Evolutionary conservation across 805 yeast species (phyloP), one percentile per base, ranked within the genome.

Genomic region (Phaffomyces opuntiae): DNA sequence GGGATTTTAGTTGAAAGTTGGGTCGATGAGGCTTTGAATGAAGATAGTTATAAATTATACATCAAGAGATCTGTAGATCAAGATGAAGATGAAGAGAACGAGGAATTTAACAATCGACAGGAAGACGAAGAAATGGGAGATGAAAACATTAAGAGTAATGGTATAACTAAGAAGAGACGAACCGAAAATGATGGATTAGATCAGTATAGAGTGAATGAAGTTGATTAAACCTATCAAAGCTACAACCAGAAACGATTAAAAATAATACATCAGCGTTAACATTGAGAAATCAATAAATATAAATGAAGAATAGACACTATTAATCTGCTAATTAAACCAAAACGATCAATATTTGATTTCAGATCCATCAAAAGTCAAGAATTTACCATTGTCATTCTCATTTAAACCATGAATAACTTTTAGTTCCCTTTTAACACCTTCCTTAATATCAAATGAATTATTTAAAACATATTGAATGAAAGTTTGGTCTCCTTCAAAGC

Each of bases 1-100:
- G 70, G 72, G 0, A 49, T 62, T 24, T 41, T 69, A 9, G 53
- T 69, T 17, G 73, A 68, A 33, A 52, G 64, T 39, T 67, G 71
- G 72, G 53, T 66, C 3, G 59, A 58, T 14, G 68, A 66, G 38
- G 16, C 36, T 9, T 8, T 34, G 8, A 35, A 26, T 16, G 45
- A 35, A 13, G 44, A 42, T 6, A 24, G 36, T 19, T 45, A 37
- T 32, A 34, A 42, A 16, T n/a, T 37, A 12, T 45, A 25, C 21
- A 17, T 38, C 1, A 33, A 33, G n/a, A 29, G 13, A 29, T 6
- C 31, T 11, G 31, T 5, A 29, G 29, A 34, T 16, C 39, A 31
- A 36, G 43, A 33, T n/a, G 41, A 39, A 36, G 42, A 37, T 24
- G 36, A 29, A 29, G 13, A 29, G 2, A 11, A 11, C 13, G 14